Conservation (phyloP, 176 grass and related monocot species). For the Puccinellia tenuiflora region DNA sequence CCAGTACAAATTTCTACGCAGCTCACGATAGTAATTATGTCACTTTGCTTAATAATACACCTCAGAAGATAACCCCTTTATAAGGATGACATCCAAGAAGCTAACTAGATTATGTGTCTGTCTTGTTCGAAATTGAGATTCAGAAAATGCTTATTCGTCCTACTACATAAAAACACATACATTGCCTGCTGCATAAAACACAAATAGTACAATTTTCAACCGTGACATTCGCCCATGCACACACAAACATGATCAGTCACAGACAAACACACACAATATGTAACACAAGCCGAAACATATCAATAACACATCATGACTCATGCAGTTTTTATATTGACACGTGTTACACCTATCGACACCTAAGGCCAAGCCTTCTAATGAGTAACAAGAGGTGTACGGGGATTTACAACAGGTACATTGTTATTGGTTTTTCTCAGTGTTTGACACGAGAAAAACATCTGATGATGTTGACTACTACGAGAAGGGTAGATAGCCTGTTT, state of each 20-base stretch:
- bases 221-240: background rate
- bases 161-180: no score
- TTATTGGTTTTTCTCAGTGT: background rate
- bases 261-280: background rate
- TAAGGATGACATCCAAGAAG: no score
- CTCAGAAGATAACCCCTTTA: no score
- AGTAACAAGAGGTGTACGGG: background rate
- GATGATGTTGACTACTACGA: no score
- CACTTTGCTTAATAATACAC: no score
- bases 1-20: no score
- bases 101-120: background rate
- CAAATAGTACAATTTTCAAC: background rate
- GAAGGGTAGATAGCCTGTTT: no score
- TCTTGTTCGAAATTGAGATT: background rate
- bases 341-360: background rate
- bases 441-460: no score
- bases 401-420: background rate
- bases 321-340: background rate
- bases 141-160: no score
- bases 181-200: no score
- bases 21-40: no score
- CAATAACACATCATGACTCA: background rate
- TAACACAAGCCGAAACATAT: background rate
- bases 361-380: background rate
- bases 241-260: background rate